Evolutionary conservation across 1,284 basidiomycete genomes (phyloP), one percentile per base, ranked within the genome.

Genomic region (Blastosporella zonata): DNA sequence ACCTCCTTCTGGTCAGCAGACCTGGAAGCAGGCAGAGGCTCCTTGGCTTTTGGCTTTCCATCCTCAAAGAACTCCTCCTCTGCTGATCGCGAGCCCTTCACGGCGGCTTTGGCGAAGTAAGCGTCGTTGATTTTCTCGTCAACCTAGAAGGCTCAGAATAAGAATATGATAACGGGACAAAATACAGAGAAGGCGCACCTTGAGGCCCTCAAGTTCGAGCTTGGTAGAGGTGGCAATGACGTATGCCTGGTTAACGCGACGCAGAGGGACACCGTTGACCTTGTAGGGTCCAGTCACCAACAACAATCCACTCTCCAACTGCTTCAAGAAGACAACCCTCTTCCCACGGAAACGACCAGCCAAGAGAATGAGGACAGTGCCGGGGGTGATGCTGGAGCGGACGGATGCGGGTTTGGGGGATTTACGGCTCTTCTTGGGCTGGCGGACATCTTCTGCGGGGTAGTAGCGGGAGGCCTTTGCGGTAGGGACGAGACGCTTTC

Each of bases 191-290:
- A 29, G 46, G 69, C 81, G 56, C 59, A 92, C 92, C 74, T 83
- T 81, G 69, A 93, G 78, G 59, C 76, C 80, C 40, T 78, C 78
- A 57, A 99, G 72, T 62, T 97, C 91, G 63, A 99, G 74, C 77
- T 91, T 95, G 67, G 97, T 98, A 56, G 94, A 94, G 56, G 97
- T 99, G 56, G 96, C 93, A 66, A 99, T 98, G 56, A 97, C 95
- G 72, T 99, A 99, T 51, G 97, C 94, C 80, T 98, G 96, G 80
- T 96, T 97, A 57, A 99, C 95, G 70, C 97, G 85, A 70, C 96
- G 85, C 68, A 99, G 81, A 62, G 97, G 97, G 38, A 99, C 97
- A 72, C 97, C 97, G 75, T 99, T 99, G 70, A 99, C 68, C 84
- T 96, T 97, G 86, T 86, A 98, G 50, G 97, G 97, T 54, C 97